Percentiles rank a stretch among this genome's conserved stretches.
Conservation (phyloP, 805 yeast species). For the Priceomyces melissophilus region DNA sequence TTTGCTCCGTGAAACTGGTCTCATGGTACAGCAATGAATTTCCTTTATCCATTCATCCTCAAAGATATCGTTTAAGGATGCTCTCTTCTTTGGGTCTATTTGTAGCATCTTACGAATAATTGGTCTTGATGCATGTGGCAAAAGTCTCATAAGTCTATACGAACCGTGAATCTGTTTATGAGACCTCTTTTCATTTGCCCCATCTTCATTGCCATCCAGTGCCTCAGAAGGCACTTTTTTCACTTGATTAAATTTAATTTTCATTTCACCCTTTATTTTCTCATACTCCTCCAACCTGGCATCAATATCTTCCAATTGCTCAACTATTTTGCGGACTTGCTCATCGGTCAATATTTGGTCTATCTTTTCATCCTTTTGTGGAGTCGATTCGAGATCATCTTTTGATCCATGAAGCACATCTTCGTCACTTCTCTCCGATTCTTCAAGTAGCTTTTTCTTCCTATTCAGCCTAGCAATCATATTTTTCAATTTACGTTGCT, state of each 20-base stretch:
- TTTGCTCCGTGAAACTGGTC: conserved; percentile 16
- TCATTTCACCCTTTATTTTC: conserved; percentile 31
- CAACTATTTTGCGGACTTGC: conserved; percentile 28
- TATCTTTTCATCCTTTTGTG: conserved; percentile 8
- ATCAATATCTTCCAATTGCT: conserved; percentile 37
- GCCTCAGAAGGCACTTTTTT: conserved; percentile 9
- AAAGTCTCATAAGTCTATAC: conserved; percentile 71
- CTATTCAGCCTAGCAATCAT: conserved; percentile 40
- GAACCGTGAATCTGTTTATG: conserved; percentile 75
- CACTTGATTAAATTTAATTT: conserved; percentile 24
- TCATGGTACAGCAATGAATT: conserved; percentile 58
- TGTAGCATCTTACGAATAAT: conserved; percentile 62
- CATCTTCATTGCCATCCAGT: conserved; percentile 12
- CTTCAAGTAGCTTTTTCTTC: conserved; percentile 27
- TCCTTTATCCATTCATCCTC: conserved; percentile 68
- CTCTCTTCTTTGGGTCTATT: conserved; percentile 59
- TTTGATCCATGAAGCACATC: conserved; percentile 1
- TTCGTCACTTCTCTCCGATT: conserved; percentile 6
- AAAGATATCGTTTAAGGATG: conserved; percentile 62
- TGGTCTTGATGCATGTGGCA: conserved; percentile 84
- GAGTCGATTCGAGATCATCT: background rate
- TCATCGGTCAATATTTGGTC: conserved; percentile 25
- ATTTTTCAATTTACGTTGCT: conserved; percentile 56
- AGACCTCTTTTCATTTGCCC: conserved; percentile 29
- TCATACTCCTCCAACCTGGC: conserved; percentile 35